phyloP scores from a whole-genome alignment of 192 early-diverging fungal genomes.

The Umbelopsis sp. region DNA sequence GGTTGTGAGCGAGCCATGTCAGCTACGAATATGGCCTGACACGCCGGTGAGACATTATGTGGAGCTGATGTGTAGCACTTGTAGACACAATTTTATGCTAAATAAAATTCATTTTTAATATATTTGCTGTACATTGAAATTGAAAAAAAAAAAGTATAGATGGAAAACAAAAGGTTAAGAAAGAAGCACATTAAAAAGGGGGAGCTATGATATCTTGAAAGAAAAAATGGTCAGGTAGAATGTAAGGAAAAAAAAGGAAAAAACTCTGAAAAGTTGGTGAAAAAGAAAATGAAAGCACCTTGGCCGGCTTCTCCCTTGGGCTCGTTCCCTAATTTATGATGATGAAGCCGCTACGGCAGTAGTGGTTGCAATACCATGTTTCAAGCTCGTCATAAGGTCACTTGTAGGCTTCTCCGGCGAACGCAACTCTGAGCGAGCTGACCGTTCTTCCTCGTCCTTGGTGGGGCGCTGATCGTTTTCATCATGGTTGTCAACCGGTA shows the following conservation, averaged over 20 bases:
- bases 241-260: neutral
- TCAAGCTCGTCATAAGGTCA: conserved; percentile 9
- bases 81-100: too few relatives aligned
- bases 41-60: too few relatives aligned
- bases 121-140: conserved; percentile 17
- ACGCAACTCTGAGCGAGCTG: neutral
- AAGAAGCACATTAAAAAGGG: neutral
- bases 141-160: neutral
- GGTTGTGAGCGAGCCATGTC: too few relatives aligned
- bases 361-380: conserved; percentile 16
- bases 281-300: neutral
- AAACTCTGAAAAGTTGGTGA: neutral
- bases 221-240: neutral
- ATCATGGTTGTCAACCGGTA: conserved; percentile 11
- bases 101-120: conserved; percentile 7
- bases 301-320: neutral
- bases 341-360: conserved; percentile 14
- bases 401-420: conserved; percentile 8
- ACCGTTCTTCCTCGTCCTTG: neutral
- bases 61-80: too few relatives aligned
- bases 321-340: neutral
- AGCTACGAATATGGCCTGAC: too few relatives aligned
- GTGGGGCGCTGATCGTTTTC: neutral
- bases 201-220: neutral
- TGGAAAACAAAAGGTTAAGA: neutral